Conservation (phyloP, 1,284 basidiomycete genomes). For the Moesziomyces antarcticus region DNA sequence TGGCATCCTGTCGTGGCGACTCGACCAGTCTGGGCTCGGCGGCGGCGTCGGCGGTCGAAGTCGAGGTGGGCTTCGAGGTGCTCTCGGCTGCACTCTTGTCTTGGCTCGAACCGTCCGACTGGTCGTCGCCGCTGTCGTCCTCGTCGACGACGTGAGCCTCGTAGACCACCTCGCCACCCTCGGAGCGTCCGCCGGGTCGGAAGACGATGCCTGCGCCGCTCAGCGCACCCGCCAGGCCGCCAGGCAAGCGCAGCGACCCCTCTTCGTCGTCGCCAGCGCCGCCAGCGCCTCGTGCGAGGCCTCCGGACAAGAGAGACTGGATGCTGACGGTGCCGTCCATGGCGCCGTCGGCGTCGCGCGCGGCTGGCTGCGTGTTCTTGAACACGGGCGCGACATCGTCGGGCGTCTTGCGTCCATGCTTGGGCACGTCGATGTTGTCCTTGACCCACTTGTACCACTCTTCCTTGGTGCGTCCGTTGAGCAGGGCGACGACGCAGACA, state of each 20-base stretch:
- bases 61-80: slow-evolving; percentile 1
- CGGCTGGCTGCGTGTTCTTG: slow-evolving; percentile 70
- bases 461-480: slow-evolving; percentile 85
- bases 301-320: slow-evolving; percentile 61
- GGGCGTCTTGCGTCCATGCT: slow-evolving; percentile 80
- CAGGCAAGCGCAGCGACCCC: slow-evolving; percentile 44
- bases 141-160: slow-evolving; percentile 62
- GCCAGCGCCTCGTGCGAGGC: slow-evolving; percentile 51
- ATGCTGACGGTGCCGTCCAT: slow-evolving; percentile 54
- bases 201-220: slow-evolving; percentile 63
- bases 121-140: slow-evolving; percentile 52
- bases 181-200: slow-evolving; percentile 54
- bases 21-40: slow-evolving; percentile 55
- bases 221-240: slow-evolving; percentile 54
- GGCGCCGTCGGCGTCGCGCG: slow-evolving; percentile 24
- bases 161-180: slow-evolving; percentile 58
- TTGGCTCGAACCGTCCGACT: slow-evolving; percentile 24
- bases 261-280: slow-evolving; percentile 44
- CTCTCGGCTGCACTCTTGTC: slow-evolving; percentile 19
- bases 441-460: slow-evolving; percentile 94
- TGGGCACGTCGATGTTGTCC: slow-evolving; percentile 78
- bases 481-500: slow-evolving; percentile 86
- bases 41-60: slow-evolving; percentile 2
- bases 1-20: slow-evolving; percentile 44
- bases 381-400: slow-evolving; percentile 69